phyloP scores from a whole-genome alignment of 1,284 basidiomycete genomes.

The Gomphus bonarii region DNA sequence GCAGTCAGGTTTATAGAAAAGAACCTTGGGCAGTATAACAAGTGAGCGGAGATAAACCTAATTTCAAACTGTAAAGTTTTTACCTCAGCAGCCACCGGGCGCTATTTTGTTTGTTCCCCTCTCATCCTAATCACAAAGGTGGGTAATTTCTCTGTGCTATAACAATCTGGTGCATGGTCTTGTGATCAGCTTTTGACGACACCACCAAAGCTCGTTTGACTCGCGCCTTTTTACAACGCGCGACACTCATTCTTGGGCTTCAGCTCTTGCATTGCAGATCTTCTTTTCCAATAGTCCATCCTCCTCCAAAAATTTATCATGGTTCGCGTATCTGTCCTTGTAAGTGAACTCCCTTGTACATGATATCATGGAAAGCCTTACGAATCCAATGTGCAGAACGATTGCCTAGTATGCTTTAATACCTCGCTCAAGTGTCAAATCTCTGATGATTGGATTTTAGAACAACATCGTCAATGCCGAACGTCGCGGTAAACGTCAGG shows the following conservation, averaged over 20 bases:
- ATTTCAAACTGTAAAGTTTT: conserved; percentile 10
- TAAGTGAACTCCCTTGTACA: conserved; percentile 28
- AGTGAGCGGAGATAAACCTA: conserved; percentile 7
- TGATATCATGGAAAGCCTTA: background rate
- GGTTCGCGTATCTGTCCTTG: conserved; percentile 80
- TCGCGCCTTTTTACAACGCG: conserved; percentile 57
- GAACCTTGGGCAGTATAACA: conserved; percentile 2
- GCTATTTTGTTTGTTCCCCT: background rate
- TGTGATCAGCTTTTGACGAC: background rate
- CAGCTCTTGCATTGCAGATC: conserved; percentile 24
- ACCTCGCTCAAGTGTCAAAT: background rate
- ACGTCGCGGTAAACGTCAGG: conserved; percentile 96
- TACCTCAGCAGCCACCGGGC: conserved; percentile 8
- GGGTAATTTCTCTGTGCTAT: background rate
- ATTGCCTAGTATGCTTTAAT: conserved; percentile 55
- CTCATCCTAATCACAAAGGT: background rate
- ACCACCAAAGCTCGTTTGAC: conserved; percentile 49
- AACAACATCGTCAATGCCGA: conserved; percentile 99
- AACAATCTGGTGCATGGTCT: background rate
- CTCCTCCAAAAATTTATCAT: conserved; percentile 35
- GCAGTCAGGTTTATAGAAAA: conserved; percentile 19
- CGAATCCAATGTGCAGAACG: conserved; percentile 38
- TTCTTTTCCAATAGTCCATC: conserved; percentile 18
- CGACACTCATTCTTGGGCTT: conserved; percentile 72
- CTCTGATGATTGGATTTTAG: conserved; percentile 21